A percentile compares a stretch with the other conserved stretches of the same genome.
Evolutionary conservation across 768 basidiomycete species (phyloP).

Genomic region (Cubamyces sp.): DNA sequence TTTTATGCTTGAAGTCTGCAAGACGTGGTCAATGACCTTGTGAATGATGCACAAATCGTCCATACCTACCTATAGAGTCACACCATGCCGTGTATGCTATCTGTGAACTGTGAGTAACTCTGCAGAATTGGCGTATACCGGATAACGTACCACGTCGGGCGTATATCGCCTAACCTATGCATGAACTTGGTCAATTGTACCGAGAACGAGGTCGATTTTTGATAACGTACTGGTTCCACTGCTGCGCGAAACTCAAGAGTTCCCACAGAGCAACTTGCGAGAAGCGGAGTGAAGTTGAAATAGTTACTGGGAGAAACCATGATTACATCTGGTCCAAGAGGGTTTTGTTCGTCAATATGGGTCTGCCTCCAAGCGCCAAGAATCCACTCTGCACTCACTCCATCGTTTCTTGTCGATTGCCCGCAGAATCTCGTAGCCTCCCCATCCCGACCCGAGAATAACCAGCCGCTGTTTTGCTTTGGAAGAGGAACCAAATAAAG

Average conservation of each 20-base stretch:
- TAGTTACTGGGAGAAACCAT: conserved; percentile 68
- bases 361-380: too few relatives aligned
- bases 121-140: background rate
- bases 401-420: conserved; percentile 73
- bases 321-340: conserved; percentile 56
- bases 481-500: conserved; percentile 27
- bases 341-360: too few relatives aligned
- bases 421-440: conserved; percentile 70
- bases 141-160: conserved; percentile 30
- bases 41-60: background rate
- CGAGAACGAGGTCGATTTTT: background rate
- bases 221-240: conserved; percentile 68
- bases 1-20: conserved; percentile 63
- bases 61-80: conserved; percentile 60
- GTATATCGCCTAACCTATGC: conserved; percentile 33
- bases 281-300: conserved; percentile 71
- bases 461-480: conserved; percentile 51
- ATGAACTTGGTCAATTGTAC: background rate
- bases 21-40: background rate
- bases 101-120: background rate
- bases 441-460: conserved; percentile 80
- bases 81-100: conserved; percentile 74
- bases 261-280: conserved; percentile 76
- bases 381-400: conserved; percentile 46
- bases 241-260: conserved; percentile 84